Conservation (phyloP, 139 green algal genomes). For the Deuterostichococcus epilithicus region DNA sequence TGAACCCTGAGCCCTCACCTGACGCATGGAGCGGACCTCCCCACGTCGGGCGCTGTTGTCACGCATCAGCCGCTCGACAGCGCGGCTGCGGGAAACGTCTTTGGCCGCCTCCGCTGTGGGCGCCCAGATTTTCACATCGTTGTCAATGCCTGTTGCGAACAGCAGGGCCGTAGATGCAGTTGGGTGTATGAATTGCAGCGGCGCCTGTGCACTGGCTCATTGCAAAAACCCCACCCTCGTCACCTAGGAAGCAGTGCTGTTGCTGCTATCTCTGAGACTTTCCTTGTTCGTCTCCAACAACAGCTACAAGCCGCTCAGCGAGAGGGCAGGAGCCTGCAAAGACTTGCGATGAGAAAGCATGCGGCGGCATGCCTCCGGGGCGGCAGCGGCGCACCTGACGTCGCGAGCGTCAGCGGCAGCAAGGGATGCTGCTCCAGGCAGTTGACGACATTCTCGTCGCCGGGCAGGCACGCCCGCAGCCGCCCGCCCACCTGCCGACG, state of each 20-base stretch:
- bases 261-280: no score
- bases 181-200: no score
- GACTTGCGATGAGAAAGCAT: no score
- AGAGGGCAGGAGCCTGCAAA: no score
- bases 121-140: conserved; percentile 40
- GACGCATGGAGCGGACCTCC: not conserved
- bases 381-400: conserved; percentile 12
- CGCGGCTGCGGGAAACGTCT: not conserved
- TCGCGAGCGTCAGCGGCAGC: conserved; percentile 37
- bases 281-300: no score
- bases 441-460: conserved; percentile 44
- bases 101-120: conserved; percentile 8
- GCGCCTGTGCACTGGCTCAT: no score
- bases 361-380: no score
- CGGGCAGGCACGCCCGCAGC: conserved; percentile 30
- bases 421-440: conserved; percentile 51
- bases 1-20: not conserved
- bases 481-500: conserved; percentile 15
- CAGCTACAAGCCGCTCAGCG: no score
- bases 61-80: not conserved
- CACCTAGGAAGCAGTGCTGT: no score
- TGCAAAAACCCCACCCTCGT: no score
- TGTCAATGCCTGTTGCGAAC: conserved; percentile 29
- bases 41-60: not conserved
- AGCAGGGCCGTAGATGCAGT: no score